Percentiles rank a stretch among this genome's conserved stretches.
Evolutionary conservation across 139 green algal genomes (phyloP).

Genomic region (Chlorella sp.): DNA sequence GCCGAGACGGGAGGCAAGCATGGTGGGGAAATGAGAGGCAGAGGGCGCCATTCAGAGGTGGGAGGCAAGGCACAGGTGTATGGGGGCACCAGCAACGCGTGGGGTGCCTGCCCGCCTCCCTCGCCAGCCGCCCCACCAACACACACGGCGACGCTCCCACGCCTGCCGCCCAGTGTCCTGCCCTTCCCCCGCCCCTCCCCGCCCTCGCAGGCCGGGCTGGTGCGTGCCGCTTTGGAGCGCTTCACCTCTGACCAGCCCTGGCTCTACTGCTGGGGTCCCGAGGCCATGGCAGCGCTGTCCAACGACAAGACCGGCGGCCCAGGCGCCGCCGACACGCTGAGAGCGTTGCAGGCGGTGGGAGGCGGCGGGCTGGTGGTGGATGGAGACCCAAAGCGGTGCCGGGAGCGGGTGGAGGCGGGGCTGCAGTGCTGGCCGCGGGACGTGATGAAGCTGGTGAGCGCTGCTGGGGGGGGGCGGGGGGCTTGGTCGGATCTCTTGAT

Average conservation of each 20-base stretch:
- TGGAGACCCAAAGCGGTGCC: not conserved
- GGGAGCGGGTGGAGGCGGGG: not conserved
- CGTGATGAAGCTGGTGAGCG: not conserved
- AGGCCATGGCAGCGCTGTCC: not conserved
- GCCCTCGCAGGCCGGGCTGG: not conserved
- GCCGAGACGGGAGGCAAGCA: no score
- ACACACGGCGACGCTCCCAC: not conserved
- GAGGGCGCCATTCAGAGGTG: not conserved
- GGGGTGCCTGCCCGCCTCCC: not conserved
- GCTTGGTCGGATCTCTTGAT: no score
- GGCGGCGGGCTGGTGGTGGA: not conserved
- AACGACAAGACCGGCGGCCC: not conserved
- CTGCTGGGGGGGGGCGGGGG: no score
- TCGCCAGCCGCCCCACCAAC: not conserved
- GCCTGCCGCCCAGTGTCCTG: not conserved
- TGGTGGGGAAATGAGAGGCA: no score
- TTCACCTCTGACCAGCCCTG: not conserved
- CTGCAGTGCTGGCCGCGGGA: not conserved
- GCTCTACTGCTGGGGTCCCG: not conserved
- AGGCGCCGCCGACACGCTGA: not conserved
- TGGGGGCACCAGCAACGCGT: no score
- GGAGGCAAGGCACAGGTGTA: no score
- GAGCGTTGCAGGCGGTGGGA: not conserved
- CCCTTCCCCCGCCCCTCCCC: not conserved
- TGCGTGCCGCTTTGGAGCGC: not conserved